Evolutionary conservation across 345 rosid genomes (phyloP).

Genomic region (Adansonia digitata): DNA sequence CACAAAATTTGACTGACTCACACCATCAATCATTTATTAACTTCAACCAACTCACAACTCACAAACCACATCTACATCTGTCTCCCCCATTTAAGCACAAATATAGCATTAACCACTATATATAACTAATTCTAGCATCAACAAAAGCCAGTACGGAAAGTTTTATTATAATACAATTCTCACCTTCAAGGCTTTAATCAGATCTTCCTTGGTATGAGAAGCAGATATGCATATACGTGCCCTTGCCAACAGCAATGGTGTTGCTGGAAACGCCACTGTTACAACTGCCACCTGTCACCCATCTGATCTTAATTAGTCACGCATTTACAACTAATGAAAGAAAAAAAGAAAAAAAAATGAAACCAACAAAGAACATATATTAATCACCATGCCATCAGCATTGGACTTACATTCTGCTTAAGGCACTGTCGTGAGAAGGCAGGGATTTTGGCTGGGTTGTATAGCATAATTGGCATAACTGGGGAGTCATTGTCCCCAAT

Average conservation of each 20-base stretch:
- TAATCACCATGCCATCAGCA: not conserved
- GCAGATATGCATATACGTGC: constrained; percentile 66
- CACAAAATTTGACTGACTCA: not conserved
- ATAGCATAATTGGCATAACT: constrained; percentile 93
- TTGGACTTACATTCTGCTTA: constrained; percentile 51
- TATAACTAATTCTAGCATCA: not conserved
- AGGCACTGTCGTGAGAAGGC: constrained; percentile 92
- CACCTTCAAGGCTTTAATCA: constrained; percentile 52
- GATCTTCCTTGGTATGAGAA: constrained; percentile 51
- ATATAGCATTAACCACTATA: not conserved
- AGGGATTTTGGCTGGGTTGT: constrained; percentile 94
- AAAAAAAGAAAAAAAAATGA: too few species aligned
- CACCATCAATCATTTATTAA: too few species aligned
- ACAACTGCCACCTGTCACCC: constrained; percentile 40
- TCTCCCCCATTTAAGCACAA: too few species aligned
- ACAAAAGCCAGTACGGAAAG: not conserved
- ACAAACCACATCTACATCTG: too few species aligned
- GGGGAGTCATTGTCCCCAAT: constrained; percentile 97
- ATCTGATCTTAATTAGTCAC: not conserved
- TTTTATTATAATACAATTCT: not conserved
- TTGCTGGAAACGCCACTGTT: constrained; percentile 45
- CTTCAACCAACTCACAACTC: too few species aligned
- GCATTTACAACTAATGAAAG: not conserved
- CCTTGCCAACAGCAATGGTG: constrained; percentile 59
- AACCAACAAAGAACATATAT: not conserved